Evolutionary conservation across 2,329 filamentous ascomycete species (phyloP).

Genomic region (Colletotrichum tanaceti): DNA sequence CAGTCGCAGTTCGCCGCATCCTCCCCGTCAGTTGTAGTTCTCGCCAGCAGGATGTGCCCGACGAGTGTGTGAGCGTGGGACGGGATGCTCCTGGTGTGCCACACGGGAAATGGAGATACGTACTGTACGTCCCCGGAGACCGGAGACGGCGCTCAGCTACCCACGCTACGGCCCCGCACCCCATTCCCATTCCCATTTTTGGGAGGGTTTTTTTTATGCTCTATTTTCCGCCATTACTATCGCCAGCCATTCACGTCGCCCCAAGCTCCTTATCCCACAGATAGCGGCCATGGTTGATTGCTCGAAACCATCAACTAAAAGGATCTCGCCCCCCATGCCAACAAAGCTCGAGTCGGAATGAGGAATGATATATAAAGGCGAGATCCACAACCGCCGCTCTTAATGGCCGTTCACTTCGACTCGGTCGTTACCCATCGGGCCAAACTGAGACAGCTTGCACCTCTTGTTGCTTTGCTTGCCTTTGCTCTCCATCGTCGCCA

Average conservation of each 20-base stretch:
- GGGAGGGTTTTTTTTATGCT: not conserved
- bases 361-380: conserved; percentile 13
- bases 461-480: not conserved
- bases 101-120: conserved; percentile 22
- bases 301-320: conserved; percentile 40
- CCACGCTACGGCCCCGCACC: conserved; percentile 22
- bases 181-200: conserved; percentile 20
- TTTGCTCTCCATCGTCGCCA: conserved; percentile 1
- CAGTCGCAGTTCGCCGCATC: conserved; percentile 36
- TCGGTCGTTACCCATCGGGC: conserved; percentile 5
- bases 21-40: not conserved
- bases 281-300: conserved; percentile 34
- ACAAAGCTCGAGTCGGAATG: conserved; percentile 6
- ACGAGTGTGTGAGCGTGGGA: not conserved
- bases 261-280: conserved; percentile 36
- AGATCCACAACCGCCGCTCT: conserved; percentile 12
- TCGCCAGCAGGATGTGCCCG: conserved; percentile 24
- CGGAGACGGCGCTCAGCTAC: not conserved
- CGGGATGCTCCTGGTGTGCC: conserved; percentile 33
- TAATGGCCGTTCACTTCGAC: not conserved
- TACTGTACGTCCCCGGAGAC: not conserved
- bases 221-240: conserved; percentile 17
- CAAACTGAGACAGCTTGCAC: not conserved
- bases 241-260: conserved; percentile 38
- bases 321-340: conserved; percentile 30